Percentiles rank a stretch among this genome's conserved stretches.
phyloP scores from a whole-genome alignment of 2,329 filamentous ascomycete genomes.

The Claviceps sp. region DNA sequence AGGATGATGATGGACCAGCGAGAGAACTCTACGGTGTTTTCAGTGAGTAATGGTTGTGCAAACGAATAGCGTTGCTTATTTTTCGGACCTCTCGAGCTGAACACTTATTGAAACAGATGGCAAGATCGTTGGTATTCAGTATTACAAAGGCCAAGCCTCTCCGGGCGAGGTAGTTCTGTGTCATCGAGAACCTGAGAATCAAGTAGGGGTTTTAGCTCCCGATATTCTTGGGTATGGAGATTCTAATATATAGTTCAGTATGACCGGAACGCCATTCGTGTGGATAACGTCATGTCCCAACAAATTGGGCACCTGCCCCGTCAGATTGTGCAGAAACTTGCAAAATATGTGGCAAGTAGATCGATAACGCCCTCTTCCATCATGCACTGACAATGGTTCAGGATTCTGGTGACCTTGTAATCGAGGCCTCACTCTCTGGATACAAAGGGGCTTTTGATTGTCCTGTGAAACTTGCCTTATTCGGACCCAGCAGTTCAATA shows the following conservation, averaged over 20 bases:
- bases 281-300: constrained; percentile 59
- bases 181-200: constrained; percentile 52
- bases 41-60: constrained; percentile 16
- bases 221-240: neutral
- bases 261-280: constrained; percentile 63
- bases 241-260: constrained; percentile 25
- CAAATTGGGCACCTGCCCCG: constrained; percentile 73
- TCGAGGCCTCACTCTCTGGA: constrained; percentile 60
- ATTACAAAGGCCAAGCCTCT: constrained; percentile 50
- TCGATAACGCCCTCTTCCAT: neutral
- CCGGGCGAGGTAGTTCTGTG: constrained; percentile 49
- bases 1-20: constrained; percentile 25
- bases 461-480: constrained; percentile 55
- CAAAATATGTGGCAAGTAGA: constrained; percentile 50
- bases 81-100: neutral
- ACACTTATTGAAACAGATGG: constrained; percentile 17
- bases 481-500: constrained; percentile 46
- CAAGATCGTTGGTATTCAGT: constrained; percentile 40
- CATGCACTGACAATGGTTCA: constrained; percentile 9
- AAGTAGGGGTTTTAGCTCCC: constrained; percentile 16
- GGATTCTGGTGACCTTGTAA: constrained; percentile 43
- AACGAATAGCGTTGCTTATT: neutral
- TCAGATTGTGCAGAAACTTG: constrained; percentile 54
- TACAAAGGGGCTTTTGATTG: constrained; percentile 56
- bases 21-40: constrained; percentile 35